A percentile compares a stretch with the other conserved stretches of the same genome.
Evolutionary conservation across 805 yeast genomes (phyloP).

Genomic region (Sugiyamaella qingdaonensis): DNA sequence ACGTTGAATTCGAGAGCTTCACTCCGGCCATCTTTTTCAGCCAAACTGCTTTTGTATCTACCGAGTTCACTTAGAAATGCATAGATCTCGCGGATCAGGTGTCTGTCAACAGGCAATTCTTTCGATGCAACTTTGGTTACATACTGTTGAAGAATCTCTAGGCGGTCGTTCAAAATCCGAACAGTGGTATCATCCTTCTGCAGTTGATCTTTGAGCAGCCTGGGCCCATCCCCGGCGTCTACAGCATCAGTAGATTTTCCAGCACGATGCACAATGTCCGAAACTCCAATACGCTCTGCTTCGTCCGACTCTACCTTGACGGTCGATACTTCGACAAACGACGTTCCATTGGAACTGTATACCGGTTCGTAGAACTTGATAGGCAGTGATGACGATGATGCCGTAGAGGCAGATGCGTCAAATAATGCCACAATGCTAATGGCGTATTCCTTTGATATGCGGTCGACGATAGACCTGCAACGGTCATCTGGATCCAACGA

Average conservation of each 20-base stretch:
- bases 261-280: slow-evolving; percentile 21
- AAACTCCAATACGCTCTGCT: slow-evolving; percentile 32
- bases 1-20: slow-evolving; percentile 19
- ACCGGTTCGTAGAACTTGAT: slow-evolving; percentile 23
- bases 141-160: slow-evolving; percentile 21
- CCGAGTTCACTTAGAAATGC: slow-evolving; percentile 19
- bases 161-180: slow-evolving; percentile 23
- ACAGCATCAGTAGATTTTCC: background rate
- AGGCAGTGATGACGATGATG: slow-evolving; percentile 19
- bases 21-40: slow-evolving; percentile 8
- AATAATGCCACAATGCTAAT: slow-evolving; percentile 22
- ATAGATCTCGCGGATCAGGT: slow-evolving; percentile 22
- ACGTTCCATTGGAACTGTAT: slow-evolving; percentile 7
- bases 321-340: slow-evolving; percentile 20
- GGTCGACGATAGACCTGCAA: slow-evolving; percentile 10
- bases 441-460: slow-evolving; percentile 18
- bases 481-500: slow-evolving; percentile 7
- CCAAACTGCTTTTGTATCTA: background rate
- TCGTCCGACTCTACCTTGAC: slow-evolving; percentile 26
- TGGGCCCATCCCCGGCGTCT: slow-evolving; percentile 7
- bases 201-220: slow-evolving; percentile 9
- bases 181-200: slow-evolving; percentile 25
- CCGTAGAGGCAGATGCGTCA: slow-evolving; percentile 12
- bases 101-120: slow-evolving; percentile 16
- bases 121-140: slow-evolving; percentile 17